Evolutionary conservation across 139 green algal genomes (phyloP).

Genomic region (Chlorella sp.): DNA sequence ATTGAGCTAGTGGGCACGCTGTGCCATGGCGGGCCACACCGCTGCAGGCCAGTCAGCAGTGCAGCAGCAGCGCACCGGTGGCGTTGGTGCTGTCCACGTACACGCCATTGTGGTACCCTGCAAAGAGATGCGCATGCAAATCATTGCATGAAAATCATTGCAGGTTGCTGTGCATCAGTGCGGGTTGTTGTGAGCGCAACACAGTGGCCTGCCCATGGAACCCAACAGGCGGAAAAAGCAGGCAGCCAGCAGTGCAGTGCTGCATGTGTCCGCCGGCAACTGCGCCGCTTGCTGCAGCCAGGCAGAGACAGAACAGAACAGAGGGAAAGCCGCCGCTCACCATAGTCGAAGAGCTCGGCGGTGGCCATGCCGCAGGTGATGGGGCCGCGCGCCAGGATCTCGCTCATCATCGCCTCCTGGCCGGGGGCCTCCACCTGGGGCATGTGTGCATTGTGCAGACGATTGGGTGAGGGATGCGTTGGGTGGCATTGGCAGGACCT

Average conservation of each 20-base stretch:
- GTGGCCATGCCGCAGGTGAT: conserved; percentile 66
- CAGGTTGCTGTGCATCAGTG: background rate
- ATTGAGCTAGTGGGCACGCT: too few relatives aligned
- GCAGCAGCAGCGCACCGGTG: background rate
- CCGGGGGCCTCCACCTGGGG: conserved; percentile 1
- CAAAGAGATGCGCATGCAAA: background rate
- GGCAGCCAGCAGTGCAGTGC: too few relatives aligned
- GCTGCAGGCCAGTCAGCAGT: too few relatives aligned
- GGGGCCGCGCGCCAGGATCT: conserved; percentile 53
- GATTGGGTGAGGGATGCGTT: background rate
- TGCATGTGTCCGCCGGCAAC: too few relatives aligned
- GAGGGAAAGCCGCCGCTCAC: background rate
- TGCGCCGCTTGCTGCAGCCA: background rate
- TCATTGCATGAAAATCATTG: too few relatives aligned
- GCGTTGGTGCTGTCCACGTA: conserved; percentile 32
- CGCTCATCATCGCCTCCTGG: conserved; percentile 56
- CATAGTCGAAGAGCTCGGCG: conserved; percentile 62
- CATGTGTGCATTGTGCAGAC: too few relatives aligned
- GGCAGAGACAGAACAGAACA: background rate
- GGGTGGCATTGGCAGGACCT: too few relatives aligned
- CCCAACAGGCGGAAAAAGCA: too few relatives aligned
- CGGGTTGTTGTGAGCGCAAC: background rate
- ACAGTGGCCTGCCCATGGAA: too few relatives aligned
- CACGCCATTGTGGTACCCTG: conserved; percentile 55
- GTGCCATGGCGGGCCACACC: too few relatives aligned